A percentile compares a stretch with the other conserved stretches of the same genome.
These are phyloP conservation scores for Liquidambar formosana DNA, from an alignment of 164 flowering plant genomes.

Conservation along the genomic window DNA sequence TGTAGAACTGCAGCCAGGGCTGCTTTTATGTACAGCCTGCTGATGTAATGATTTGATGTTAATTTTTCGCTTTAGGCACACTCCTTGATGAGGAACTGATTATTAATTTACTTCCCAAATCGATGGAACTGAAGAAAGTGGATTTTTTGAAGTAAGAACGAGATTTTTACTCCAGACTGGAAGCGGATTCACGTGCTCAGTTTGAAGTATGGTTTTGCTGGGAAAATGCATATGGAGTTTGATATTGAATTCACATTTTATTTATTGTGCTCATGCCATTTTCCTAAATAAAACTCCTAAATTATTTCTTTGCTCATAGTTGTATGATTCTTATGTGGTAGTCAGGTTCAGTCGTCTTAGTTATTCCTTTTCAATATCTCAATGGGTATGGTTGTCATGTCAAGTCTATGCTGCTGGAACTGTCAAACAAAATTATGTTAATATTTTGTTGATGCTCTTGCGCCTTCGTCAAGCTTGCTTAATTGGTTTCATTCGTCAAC, in stretches of 20 bases:
- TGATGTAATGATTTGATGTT: conserved; percentile 16
- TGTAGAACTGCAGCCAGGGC: too few species aligned
- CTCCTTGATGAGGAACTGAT: conserved; percentile 90
- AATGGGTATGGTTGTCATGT: conserved; percentile 5
- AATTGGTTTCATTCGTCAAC: too few species aligned
- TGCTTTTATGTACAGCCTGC: too few species aligned
- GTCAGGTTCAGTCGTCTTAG: not conserved
- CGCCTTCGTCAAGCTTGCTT: conserved; percentile 99
- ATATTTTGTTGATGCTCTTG: conserved; percentile 91
- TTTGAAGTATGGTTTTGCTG: conserved; percentile 52
- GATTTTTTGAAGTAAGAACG: conserved; percentile 82
- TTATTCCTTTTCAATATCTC: not conserved
- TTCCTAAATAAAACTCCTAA: not conserved
- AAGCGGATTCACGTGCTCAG: conserved; percentile 82
- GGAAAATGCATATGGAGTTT: not conserved
- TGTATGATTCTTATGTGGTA: not conserved
- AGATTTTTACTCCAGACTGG: conserved; percentile 71
- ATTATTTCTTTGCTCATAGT: not conserved
- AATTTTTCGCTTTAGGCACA: conserved; percentile 51
- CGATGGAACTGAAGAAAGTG: conserved; percentile 60
- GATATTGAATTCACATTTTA: not conserved
- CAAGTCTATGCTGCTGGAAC: conserved; percentile 98
- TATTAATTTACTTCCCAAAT: conserved; percentile 74
- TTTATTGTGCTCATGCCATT: not conserved
- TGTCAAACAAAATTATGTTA: conserved; percentile 94